These are phyloP conservation scores for Ligustrum vulgare DNA, from an alignment of 257 asterid genomes.

Conservation along the genomic window DNA sequence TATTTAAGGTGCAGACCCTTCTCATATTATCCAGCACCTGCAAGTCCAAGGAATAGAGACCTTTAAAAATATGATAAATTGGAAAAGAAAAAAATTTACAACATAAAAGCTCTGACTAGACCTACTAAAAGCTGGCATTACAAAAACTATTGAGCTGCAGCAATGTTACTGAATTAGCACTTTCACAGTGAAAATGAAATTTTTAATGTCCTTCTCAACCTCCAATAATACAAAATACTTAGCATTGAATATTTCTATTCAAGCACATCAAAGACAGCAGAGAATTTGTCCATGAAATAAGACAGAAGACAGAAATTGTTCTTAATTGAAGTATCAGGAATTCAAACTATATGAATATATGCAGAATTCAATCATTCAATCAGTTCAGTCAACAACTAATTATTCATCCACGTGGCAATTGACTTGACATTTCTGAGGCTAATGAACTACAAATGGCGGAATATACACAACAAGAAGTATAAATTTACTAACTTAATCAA, in stretches of 20 bases:
- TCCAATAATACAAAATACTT: neutral
- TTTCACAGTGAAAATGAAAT: neutral
- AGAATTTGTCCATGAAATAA: neutral
- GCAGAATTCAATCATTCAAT: conserved; percentile 1
- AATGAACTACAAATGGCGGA: neutral
- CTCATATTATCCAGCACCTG: conserved; percentile 88
- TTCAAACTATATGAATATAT: conserved; percentile 4
- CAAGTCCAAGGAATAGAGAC: conserved; percentile 20
- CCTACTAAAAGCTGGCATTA: neutral
- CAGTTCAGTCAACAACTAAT: neutral
- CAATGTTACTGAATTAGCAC: conserved; percentile 2
- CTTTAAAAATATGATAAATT: neutral
- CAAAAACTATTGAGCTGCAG: neutral
- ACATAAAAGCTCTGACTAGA: neutral
- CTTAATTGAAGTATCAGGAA: neutral
- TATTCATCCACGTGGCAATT: conserved; percentile 8
- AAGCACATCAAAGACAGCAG: neutral
- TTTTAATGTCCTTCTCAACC: conserved; percentile 1
- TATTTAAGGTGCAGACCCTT: conserved; percentile 58
- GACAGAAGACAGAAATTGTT: neutral
- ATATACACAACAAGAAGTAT: neutral
- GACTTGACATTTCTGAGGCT: neutral
- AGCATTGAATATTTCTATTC: neutral
- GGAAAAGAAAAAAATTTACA: neutral
- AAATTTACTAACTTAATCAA: neutral